These are phyloP conservation scores for Endoconidiophora laricicola DNA, from an alignment of 2,329 filamentous ascomycete species.

Conservation along the genomic window DNA sequence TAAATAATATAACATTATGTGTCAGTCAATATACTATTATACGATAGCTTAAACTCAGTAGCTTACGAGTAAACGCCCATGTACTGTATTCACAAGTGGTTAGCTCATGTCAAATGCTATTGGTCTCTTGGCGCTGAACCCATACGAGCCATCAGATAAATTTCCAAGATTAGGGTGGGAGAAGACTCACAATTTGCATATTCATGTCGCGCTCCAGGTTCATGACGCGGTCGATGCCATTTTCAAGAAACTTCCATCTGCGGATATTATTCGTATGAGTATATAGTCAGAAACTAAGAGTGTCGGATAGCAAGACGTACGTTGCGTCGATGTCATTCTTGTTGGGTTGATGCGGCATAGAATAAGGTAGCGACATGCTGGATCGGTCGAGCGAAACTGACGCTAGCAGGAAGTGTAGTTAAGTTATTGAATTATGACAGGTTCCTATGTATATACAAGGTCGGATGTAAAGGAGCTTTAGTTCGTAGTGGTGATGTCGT, in stretches of 20 bases:
- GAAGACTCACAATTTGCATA: conserved; percentile 56
- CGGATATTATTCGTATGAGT: background rate
- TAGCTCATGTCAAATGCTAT: background rate
- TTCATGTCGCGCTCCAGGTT: conserved; percentile 80
- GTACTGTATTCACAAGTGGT: conserved; percentile 38
- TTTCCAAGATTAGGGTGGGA: background rate
- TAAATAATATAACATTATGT: background rate
- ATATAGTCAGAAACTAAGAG: background rate
- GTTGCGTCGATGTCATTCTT: conserved; percentile 42
- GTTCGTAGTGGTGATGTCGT: too few species aligned
- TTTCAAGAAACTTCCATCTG: conserved; percentile 81
- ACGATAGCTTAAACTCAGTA: background rate
- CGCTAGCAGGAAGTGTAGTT: background rate
- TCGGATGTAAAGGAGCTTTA: background rate
- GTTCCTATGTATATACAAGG: background rate
- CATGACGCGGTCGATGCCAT: conserved; percentile 87
- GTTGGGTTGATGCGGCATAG: conserved; percentile 43
- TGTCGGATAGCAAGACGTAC: conserved; percentile 18
- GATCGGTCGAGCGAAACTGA: background rate
- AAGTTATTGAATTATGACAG: background rate
- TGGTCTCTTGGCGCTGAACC: background rate
- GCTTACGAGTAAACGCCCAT: conserved; percentile 86
- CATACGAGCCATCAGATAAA: background rate
- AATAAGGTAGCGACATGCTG: conserved; percentile 16
- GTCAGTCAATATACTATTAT: background rate